Conservation (phyloP, 176 grass and related monocot genomes). For the Calamus simplicifolius region DNA sequence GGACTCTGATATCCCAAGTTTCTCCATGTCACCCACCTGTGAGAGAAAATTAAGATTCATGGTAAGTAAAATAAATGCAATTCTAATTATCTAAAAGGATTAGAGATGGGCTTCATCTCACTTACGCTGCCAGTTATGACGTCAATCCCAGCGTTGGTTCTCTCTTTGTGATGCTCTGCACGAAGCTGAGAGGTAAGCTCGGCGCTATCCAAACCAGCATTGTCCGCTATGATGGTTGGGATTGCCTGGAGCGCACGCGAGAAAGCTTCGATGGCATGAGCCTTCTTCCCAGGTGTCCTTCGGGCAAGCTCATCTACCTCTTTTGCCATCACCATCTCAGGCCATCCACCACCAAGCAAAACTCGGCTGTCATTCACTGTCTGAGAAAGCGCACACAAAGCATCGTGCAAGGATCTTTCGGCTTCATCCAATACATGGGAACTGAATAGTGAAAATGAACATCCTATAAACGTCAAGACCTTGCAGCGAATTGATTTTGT, state of each 20-base stretch:
- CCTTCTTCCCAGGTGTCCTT: slow-evolving; percentile 88
- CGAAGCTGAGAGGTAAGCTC: slow-evolving; percentile 94
- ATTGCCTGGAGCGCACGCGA: slow-evolving; percentile 79
- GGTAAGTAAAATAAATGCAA: neutral
- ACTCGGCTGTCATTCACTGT: slow-evolving; percentile 87
- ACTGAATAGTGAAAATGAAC: neutral
- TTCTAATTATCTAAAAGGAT: too few relatives aligned
- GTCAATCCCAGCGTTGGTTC: slow-evolving; percentile 58
- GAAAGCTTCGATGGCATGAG: slow-evolving; percentile 82
- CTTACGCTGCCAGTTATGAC: slow-evolving; percentile 71
- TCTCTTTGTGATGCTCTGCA: slow-evolving; percentile 91
- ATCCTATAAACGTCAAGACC: too few relatives aligned
- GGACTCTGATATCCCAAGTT: slow-evolving; percentile 42
- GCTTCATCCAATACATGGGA: slow-evolving; percentile 90
- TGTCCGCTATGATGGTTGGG: slow-evolving; percentile 78
- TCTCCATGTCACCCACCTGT: slow-evolving; percentile 47
- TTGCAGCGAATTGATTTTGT: too few relatives aligned
- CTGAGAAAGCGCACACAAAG: slow-evolving; percentile 78
- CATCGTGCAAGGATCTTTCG: slow-evolving; percentile 92
- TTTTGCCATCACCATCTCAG: slow-evolving; percentile 91
- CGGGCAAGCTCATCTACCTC: slow-evolving; percentile 78
- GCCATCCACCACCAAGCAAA: slow-evolving; percentile 87
- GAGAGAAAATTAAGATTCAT: neutral
- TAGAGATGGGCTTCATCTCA: neutral
- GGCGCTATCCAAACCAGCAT: slow-evolving; percentile 78